Evolutionary conservation across 768 basidiomycete species (phyloP).

Genomic region (Termitomyces sp.): DNA sequence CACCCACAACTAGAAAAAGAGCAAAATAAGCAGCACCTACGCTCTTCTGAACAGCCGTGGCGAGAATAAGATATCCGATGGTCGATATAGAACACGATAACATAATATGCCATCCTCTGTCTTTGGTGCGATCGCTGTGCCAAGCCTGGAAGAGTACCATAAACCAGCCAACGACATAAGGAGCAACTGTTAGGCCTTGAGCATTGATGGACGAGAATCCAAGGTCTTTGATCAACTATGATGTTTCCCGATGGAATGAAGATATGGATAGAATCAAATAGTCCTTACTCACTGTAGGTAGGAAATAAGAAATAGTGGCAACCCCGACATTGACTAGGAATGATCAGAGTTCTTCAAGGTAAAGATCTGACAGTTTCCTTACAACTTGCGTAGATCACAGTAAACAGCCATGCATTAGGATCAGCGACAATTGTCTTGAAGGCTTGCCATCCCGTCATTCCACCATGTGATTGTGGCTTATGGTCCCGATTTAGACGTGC

Average conservation of each 20-base stretch:
- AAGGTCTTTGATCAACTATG: slow-evolving; percentile 49
- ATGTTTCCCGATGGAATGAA: not conserved
- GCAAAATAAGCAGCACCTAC: slow-evolving; percentile 56
- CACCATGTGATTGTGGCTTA: slow-evolving; percentile 54
- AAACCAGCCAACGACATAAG: slow-evolving; percentile 54
- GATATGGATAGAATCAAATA: not conserved
- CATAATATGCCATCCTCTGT: slow-evolving; percentile 58
- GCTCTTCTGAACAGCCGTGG: slow-evolving; percentile 46
- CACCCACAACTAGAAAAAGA: slow-evolving; percentile 52
- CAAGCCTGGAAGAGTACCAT: slow-evolving; percentile 51
- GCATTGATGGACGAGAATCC: slow-evolving; percentile 56
- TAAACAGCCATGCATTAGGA: slow-evolving; percentile 49
- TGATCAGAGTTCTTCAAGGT: not conserved
- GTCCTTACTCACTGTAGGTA: slow-evolving; percentile 42
- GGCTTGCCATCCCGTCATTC: slow-evolving; percentile 53
- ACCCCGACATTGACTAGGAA: slow-evolving; percentile 50
- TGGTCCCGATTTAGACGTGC: slow-evolving; percentile 55
- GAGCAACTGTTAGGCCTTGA: slow-evolving; percentile 56
- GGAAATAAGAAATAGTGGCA: slow-evolving; percentile 53
- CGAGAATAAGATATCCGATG: slow-evolving; percentile 53
- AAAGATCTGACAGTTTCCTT: slow-evolving; percentile 12
- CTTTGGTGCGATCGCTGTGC: slow-evolving; percentile 51
- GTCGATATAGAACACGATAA: slow-evolving; percentile 40
- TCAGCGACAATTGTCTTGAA: slow-evolving; percentile 51
- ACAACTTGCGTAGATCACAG: slow-evolving; percentile 52